Percentiles rank a stretch among this genome's conserved stretches.
These are phyloP conservation scores for Hsuehochloa calcarea DNA, from an alignment of 176 grass and related monocot species.

Conservation along the genomic window DNA sequence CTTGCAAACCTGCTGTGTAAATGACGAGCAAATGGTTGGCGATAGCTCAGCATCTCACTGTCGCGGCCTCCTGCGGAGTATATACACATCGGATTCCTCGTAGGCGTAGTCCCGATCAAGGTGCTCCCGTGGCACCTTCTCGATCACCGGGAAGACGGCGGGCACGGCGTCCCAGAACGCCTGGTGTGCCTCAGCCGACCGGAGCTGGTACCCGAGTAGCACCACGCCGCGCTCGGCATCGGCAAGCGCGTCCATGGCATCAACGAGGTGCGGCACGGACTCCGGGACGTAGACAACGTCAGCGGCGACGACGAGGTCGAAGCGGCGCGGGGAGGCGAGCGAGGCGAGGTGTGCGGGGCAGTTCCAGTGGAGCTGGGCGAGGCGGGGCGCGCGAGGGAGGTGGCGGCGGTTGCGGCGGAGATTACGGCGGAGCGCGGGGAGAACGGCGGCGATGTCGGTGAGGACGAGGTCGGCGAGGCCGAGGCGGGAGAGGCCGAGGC, in stretches of 20 bases:
- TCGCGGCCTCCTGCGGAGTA: constrained; percentile 58
- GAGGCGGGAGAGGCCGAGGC: constrained; percentile 69
- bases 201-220: constrained; percentile 78
- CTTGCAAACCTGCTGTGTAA: constrained; percentile 10
- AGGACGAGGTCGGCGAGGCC: constrained; percentile 73
- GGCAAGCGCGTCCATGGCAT: constrained; percentile 77
- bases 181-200: constrained; percentile 79
- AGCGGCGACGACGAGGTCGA: constrained; percentile 78
- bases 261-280: constrained; percentile 69
- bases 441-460: constrained; percentile 84
- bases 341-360: constrained; percentile 56
- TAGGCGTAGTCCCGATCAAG: constrained; percentile 76
- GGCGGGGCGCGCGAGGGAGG: constrained; percentile 56
- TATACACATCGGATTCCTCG: constrained; percentile 78
- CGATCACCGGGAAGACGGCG: constrained; percentile 58
- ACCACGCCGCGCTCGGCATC: constrained; percentile 57
- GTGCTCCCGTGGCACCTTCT: constrained; percentile 74
- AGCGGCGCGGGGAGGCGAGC: constrained; percentile 49
- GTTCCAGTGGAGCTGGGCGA: constrained; percentile 87
- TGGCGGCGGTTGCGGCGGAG: constrained; percentile 68
- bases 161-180: constrained; percentile 69
- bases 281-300: constrained; percentile 93
- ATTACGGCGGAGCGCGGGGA: constrained; percentile 84
- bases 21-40: background rate
- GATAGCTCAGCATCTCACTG: constrained; percentile 18